Evolutionary conservation across 2,329 filamentous ascomycete genomes (phyloP), one percentile per base, ranked within the genome.

Genomic region (Tolypocladium amazonense): DNA sequence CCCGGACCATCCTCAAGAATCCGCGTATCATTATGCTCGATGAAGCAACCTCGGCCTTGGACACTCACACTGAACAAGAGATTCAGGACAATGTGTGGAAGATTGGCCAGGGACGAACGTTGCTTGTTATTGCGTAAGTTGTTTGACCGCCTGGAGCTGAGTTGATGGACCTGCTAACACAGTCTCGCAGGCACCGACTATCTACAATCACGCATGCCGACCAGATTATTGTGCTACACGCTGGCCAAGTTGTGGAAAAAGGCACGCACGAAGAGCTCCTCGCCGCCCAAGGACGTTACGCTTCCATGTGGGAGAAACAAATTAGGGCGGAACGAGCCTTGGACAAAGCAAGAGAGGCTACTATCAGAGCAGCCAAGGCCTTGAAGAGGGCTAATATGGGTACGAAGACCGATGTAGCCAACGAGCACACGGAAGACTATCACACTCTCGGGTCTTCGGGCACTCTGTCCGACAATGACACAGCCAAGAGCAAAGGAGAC

Each of bases 1-100:
- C 92, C 25, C 87, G 92, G 58, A 96, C 92, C 0, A 94, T 97
- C 64, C 81, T 97, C 65, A 97, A 97, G 75, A 86, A 96, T 65
- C 92, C 92, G 1, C 87, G 88, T 57, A 92, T 97, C 68, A 96
- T 96, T 69, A 88, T 97, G 75, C 79, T 97, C 45, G 92, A 97
- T 71, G 92, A 97, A 74, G 92, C 92, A 15, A 97, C 92, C 1
- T 93, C 92, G 39, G 92, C 92, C 12, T 79, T 97, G 37, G 92
- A 97, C 71, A 92, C 90, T 0, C 90, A 94, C 65, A 97, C 92
- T 0, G 92, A 97, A 73, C 89, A 95, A 72, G 89, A 95, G 70
- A 96, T 97, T 61, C 92, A 97, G 73, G 84, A 88, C 61, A 92
- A 92, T 41, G 83, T 99, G 38, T 87, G 87, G 60, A 90, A 84